These are phyloP conservation scores for Fomitopsis betulina DNA, from an alignment of 1,284 basidiomycete genomes.

Conservation along the genomic window DNA sequence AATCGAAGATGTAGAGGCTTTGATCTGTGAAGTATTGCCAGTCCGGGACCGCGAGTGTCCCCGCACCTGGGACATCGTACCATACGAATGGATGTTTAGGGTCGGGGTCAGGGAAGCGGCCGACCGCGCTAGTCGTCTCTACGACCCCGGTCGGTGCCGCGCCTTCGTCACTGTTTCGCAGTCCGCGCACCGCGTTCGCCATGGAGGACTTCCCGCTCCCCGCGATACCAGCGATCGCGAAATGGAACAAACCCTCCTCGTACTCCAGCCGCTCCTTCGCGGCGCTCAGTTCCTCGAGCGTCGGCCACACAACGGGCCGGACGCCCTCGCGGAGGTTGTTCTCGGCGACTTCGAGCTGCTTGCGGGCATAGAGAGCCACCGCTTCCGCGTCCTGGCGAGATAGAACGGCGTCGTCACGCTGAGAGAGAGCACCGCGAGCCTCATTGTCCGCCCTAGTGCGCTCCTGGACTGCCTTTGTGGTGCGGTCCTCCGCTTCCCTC, in stretches of 20 bases:
- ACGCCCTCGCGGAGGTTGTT: background rate
- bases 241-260: background rate
- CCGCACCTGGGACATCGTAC: slow-evolving; percentile 4
- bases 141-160: background rate
- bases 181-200: background rate
- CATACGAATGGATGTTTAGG: background rate
- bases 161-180: background rate
- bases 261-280: background rate
- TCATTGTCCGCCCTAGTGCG: background rate
- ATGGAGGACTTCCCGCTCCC: background rate
- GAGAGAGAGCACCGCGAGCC: background rate
- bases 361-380: background rate
- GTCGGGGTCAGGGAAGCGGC: background rate
- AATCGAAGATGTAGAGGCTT: slow-evolving; percentile 4
- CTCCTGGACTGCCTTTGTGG: background rate
- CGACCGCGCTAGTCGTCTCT: slow-evolving; percentile 1
- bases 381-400: background rate
- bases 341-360: background rate
- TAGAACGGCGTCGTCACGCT: background rate
- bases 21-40: slow-evolving; percentile 7
- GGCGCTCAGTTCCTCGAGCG: background rate
- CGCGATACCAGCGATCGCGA: background rate
- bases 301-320: background rate
- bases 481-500: background rate
- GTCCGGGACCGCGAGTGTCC: slow-evolving; percentile 1